Evolutionary conservation across 139 green algal species (phyloP), one percentile per base, ranked within the genome.

Genomic region (Nannochloris sp.): DNA sequence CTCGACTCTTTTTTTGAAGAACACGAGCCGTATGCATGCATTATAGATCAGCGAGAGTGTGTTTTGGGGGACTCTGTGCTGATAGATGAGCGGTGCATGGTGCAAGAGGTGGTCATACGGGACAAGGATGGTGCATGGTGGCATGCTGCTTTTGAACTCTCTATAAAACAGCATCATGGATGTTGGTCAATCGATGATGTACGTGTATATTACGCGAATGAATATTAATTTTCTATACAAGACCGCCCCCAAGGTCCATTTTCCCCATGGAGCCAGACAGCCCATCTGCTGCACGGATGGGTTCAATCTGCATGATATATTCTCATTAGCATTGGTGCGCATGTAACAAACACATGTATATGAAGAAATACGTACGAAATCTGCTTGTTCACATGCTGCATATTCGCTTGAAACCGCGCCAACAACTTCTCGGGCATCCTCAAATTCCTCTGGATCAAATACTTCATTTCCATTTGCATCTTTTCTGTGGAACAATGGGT

Each of bases 341-440:
- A 23, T 23, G 20, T 23, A 23, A 23, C 20, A 0, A 23, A 23
- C 20, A 53, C 6, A 53, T 28, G 6, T 20, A 53, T 23, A 50
- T 3, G n/a, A 53, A 53, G 9, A 23, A 53, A 53, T 2, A 53
- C 46, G 46, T 53, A 72, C 66, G 65, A 95, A 97, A 68, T 96
- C 87, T 9, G 77, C 63, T 9, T 66, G 75, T 73, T 97, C 90
- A 65, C 85, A 93, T 0, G 88, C 88, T 28, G 85, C 80, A 69
- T 97, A 97, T 74, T 97, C 91, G 6, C 80, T 78, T 3, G 59
- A 68, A 12, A 97, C 69, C 1, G 73, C 70, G 25, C 74, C 43
- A 31, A 97, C 82, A 37, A 95, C 78, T 59, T 97, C 93, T 2
- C 75, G 63, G 0, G 91, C 82, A 62, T 97, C 90, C n/a, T 89